Conservation (phyloP, 441 rosid genomes). For the Gossypium davidsonii region DNA sequence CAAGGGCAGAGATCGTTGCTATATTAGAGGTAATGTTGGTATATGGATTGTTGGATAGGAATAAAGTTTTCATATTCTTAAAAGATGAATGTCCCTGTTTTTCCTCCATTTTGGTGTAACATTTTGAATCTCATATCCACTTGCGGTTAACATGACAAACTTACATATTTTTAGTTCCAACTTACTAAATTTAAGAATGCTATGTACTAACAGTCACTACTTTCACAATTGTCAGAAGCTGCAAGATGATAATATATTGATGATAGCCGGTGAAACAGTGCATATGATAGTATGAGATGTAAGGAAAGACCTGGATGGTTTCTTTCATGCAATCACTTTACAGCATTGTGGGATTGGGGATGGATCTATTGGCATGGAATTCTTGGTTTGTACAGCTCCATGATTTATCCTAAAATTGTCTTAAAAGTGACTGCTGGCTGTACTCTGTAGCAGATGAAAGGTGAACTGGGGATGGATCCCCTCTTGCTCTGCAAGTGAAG, state of each 20-base stretch:
- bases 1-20: constrained; percentile 56
- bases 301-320: constrained; percentile 4
- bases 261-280: constrained; percentile 73
- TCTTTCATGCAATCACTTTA: neutral
- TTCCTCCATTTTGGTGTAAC: neutral
- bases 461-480: neutral
- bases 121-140: constrained; percentile 1
- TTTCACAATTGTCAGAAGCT: constrained; percentile 53
- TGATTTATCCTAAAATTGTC: neutral
- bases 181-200: neutral
- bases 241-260: constrained; percentile 86
- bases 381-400: neutral
- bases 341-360: neutral
- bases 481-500: constrained; percentile 3
- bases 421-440: neutral
- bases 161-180: neutral
- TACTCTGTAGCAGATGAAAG: neutral
- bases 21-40: constrained; percentile 49
- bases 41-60: neutral
- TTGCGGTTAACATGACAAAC: neutral
- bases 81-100: neutral
- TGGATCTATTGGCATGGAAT: neutral
- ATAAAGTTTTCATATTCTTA: neutral
- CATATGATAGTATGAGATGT: constrained; percentile 49
- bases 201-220: neutral